Evolutionary conservation across 2,329 filamentous ascomycete species (phyloP), one percentile per base, ranked within the genome.

Genomic region (Fusarium nodosum): DNA sequence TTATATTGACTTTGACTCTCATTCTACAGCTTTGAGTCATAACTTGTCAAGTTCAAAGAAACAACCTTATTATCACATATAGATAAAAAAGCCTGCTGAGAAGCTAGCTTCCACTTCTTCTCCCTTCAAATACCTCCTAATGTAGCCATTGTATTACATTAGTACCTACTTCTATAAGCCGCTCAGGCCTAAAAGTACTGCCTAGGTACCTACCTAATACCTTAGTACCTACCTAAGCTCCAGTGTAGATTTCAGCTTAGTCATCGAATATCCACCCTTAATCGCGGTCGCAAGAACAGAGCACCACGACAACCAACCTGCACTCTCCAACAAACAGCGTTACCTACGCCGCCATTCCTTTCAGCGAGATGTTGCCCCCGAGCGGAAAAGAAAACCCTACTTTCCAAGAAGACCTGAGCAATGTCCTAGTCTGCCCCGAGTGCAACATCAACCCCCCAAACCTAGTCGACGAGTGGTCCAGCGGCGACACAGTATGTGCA

Each of bases 391-490:
- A 78, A 57, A 64, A 68, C 22, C 74, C 67, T 48, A 77, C 74
- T 57, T 97, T 90, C 85, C 88, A 89, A 76, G 91, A 97, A 79
- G 96, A 98, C 73, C 86, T 98, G 62, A 97, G 93, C 79, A 91
- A 93, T 76, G 89, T 91, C 71, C 82, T 98, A 68, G 90, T 93
- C 69, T 99, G 96, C 79, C 91, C 89, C 18, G 95, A 99, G 77
- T 99, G 96, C 85, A 91, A 91, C 76, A 93, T 97, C 77, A 86
- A 89, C 56, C 96, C 96, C n/a, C 95, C 96, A 7, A 94, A 97
- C 70, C 85, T 99, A 36, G 88, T 96, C 46, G 96, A 98, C 77
- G 96, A 98, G 78, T 96, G 95, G 77, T 94, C 94, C 8, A 92
- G 90, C 36, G 93, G 93, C 69, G 96, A 99, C 79, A 93, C 97